Percentiles rank a stretch among this genome's conserved stretches.
phyloP scores from a whole-genome alignment of 495 filamentous ascomycete genomes.

The Xylaria scruposa region DNA sequence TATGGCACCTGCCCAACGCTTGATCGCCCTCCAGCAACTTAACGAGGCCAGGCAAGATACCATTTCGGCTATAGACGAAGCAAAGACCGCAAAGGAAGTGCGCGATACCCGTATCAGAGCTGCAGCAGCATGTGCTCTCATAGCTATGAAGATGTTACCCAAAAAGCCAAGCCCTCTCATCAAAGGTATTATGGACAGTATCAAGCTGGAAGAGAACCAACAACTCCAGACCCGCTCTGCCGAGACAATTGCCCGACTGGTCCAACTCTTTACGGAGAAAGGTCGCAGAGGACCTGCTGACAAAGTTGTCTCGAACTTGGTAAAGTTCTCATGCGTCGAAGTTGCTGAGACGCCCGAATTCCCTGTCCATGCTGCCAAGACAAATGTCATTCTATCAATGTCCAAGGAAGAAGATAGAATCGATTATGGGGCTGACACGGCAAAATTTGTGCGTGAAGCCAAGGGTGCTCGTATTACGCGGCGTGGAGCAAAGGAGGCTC shows the following conservation, averaged over 20 bases:
- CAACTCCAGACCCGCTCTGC: conserved; percentile 91
- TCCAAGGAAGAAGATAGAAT: conserved; percentile 96
- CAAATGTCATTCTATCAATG: conserved; percentile 83
- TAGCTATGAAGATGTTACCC: conserved; percentile 83
- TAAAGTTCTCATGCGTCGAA: conserved; percentile 96
- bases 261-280: conserved; percentile 80
- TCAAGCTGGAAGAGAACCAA: conserved; percentile 91
- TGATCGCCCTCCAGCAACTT: conserved; percentile 77
- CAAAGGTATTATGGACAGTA: conserved; percentile 96
- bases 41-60: conserved; percentile 74
- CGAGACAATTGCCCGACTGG: conserved; percentile 77
- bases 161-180: conserved; percentile 91
- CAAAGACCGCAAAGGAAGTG: conserved; percentile 75
- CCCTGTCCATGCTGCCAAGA: conserved; percentile 73
- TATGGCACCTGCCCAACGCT: conserved; percentile 80
- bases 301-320: conserved; percentile 90
- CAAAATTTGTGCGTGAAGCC: conserved; percentile 83
- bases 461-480: conserved; percentile 86
- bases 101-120: conserved; percentile 87
- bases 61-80: conserved; percentile 75
- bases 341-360: conserved; percentile 98
- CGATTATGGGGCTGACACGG: conserved; percentile 83
- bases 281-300: conserved; percentile 82
- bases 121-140: conserved; percentile 83
- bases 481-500: conserved; percentile 90